phyloP scores from a whole-genome alignment of 352 stramenopile genomes.

The Phytophthora agathidicida region DNA sequence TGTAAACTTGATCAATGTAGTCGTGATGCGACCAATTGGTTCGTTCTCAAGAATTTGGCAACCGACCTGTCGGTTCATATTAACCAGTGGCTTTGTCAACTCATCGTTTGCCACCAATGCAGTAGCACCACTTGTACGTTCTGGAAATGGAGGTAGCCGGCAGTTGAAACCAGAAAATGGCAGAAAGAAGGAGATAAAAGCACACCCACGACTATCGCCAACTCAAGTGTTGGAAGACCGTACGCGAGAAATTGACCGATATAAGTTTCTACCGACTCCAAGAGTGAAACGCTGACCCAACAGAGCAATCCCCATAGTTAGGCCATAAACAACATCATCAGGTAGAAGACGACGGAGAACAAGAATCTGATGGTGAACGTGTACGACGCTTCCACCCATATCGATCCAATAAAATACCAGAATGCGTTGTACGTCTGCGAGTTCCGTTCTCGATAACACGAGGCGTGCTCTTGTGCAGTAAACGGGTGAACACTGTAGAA shows the following conservation, averaged over 20 bases:
- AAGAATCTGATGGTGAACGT: constrained; percentile 8
- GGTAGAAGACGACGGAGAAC: constrained; percentile 19
- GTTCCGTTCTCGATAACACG: constrained; percentile 14
- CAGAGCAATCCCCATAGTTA: constrained; percentile 22
- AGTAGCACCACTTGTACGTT: constrained; percentile 50
- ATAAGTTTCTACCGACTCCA: constrained; percentile 33
- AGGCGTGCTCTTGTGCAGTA: constrained; percentile 6
- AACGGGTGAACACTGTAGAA: constrained; percentile 15
- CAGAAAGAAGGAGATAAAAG: constrained; percentile 34
- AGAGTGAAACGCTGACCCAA: constrained; percentile 25
- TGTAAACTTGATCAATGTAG: constrained; percentile 35
- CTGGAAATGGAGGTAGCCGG: constrained; percentile 41
- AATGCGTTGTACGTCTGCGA: constrained; percentile 15
- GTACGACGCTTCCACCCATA: constrained; percentile 16
- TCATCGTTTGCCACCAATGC: constrained; percentile 20
- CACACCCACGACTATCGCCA: constrained; percentile 6
- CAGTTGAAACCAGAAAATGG: constrained; percentile 51
- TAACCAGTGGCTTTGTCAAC: background rate
- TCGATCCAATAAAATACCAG: constrained; percentile 20
- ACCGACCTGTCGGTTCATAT: background rate
- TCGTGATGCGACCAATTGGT: constrained; percentile 1
- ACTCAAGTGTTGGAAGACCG: constrained; percentile 9
- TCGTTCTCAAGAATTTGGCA: constrained; percentile 1
- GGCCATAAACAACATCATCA: constrained; percentile 26
- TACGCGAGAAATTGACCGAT: constrained; percentile 32